These are phyloP conservation scores for Canna indica DNA, from an alignment of 176 grass and related monocot species.

Conservation along the genomic window DNA sequence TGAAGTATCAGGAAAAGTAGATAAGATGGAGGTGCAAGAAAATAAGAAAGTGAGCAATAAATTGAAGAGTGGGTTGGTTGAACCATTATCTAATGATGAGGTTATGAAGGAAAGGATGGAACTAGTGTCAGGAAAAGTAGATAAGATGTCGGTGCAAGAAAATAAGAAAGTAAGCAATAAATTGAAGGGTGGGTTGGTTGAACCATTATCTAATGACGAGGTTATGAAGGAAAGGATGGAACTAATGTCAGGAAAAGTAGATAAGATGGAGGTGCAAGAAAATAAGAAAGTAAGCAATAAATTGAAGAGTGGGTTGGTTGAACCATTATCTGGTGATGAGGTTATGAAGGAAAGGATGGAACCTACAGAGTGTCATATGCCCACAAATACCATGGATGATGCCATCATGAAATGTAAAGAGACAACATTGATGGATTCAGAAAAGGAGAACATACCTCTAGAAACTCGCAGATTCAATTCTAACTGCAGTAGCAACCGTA, in stretches of 20 bases:
- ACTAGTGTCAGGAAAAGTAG: not conserved
- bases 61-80: not conserved
- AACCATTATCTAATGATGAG: not conserved
- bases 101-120: slow-evolving; percentile 20
- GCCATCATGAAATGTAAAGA: slow-evolving; percentile 21
- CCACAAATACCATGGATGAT: slow-evolving; percentile 35
- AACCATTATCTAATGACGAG: not conserved
- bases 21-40: not conserved
- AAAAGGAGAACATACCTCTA: slow-evolving; percentile 53
- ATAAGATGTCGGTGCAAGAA: not conserved
- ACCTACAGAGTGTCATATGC: slow-evolving; percentile 15
- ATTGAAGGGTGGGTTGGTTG: not conserved
- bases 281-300: slow-evolving; percentile 7
- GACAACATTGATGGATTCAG: slow-evolving; percentile 26
- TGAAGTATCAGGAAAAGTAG: slow-evolving; percentile 3
- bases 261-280: not conserved
- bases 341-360: slow-evolving; percentile 22
- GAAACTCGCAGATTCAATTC: slow-evolving; percentile 12
- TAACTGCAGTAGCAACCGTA: slow-evolving; percentile 18
- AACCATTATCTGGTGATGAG: not conserved
- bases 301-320: slow-evolving; percentile 3
- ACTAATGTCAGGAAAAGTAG: not conserved
- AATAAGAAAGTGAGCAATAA: not conserved
- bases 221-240: slow-evolving; percentile 20
- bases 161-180: not conserved